Base-by-base conservation (phyloP, 2,329 filamentous ascomycete species). In the Myriosclerotinia curreyana region DNA sequence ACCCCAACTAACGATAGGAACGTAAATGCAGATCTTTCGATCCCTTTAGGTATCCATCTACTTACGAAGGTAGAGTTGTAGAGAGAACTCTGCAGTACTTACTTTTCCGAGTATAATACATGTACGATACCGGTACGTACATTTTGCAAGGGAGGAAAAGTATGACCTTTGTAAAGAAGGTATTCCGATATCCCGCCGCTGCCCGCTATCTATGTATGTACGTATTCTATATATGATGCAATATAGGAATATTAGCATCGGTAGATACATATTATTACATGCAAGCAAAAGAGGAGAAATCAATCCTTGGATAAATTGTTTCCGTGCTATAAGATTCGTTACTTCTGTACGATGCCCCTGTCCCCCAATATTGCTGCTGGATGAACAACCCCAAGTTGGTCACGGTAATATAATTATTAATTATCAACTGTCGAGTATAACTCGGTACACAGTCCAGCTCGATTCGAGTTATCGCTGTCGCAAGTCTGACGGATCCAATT, bases 221-320 rank as follows among this genome's bases (percentile, higher is more conserved):
- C 28, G 31, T 34, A 42, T 14, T 59, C 25, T 55, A 56, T 56
- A 56, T 63, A 42, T 48, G 44, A 63, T 63, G 60, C 44, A 50
- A 55, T 63, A 58, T 50, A 63, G 40, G 22, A 28, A 38, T 36
- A 51, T 28, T 31, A 59, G 54, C 54, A 44, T 58, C 40, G 40
- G 40, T 15, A 46, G 28, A 34, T 56, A 12, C n/a, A 58, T 48
- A 58, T 58, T 48, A 58, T 58, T 40, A 40, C 34, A 51, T 63
- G 44, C 31, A 63, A 50, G 22, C 60, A 56, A 56, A 28, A 62
- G 60, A 62, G 50, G 38, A 48, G 44, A 48, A 36, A 31, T 17
- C 20, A 20, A 55, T 58, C 25, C 34, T 28, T 60, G 44, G 22
- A 50, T 59, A 48, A 58, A 58, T 36, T 22, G 54, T 58, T 56